These are phyloP conservation scores for Fusarium sp. DNA, from an alignment of 2,329 filamentous ascomycete genomes.

Conservation along the genomic window DNA sequence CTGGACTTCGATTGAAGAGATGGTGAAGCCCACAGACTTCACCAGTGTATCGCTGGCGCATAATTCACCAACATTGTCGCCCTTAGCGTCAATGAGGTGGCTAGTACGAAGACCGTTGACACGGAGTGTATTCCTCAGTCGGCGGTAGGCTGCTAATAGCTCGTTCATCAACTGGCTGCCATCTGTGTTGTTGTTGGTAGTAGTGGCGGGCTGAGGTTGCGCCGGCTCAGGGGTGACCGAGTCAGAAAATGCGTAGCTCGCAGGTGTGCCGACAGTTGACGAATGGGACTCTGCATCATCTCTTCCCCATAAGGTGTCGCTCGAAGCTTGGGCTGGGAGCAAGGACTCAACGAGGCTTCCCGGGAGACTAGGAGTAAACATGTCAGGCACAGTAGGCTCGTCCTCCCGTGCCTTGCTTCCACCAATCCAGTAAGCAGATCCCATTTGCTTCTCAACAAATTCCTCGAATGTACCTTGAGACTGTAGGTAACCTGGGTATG, in stretches of 20 bases:
- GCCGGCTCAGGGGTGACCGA: constrained; percentile 39
- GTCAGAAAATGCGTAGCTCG: constrained; percentile 54
- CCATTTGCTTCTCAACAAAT: constrained; percentile 72
- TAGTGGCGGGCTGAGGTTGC: constrained; percentile 19
- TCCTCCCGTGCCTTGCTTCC: constrained; percentile 51
- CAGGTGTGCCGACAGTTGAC: constrained; percentile 50
- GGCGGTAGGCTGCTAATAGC: constrained; percentile 67
- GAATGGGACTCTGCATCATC: constrained; percentile 48
- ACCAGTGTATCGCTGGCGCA: constrained; percentile 68
- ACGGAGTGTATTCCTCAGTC: constrained; percentile 66
- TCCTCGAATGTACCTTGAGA: constrained; percentile 68
- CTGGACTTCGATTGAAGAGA: constrained; percentile 89
- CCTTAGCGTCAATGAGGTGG: constrained; percentile 46
- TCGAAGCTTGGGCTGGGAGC: constrained; percentile 49
- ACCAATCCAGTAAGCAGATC: constrained; percentile 53
- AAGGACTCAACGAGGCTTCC: constrained; percentile 51
- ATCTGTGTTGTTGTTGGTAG: constrained; percentile 12
- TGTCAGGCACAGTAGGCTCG: constrained; percentile 42
- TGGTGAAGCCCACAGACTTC: constrained; percentile 79
- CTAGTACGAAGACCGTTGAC: constrained; percentile 61
- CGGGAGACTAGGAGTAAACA: constrained; percentile 50
- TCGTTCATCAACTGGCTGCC: constrained; percentile 56
- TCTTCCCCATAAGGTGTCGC: constrained; percentile 53
- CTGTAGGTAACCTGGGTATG: constrained; percentile 77
- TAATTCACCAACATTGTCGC: constrained; percentile 55